Base-by-base conservation (phyloP, 148 eudicot species). In the Arbutus unedo region DNA sequence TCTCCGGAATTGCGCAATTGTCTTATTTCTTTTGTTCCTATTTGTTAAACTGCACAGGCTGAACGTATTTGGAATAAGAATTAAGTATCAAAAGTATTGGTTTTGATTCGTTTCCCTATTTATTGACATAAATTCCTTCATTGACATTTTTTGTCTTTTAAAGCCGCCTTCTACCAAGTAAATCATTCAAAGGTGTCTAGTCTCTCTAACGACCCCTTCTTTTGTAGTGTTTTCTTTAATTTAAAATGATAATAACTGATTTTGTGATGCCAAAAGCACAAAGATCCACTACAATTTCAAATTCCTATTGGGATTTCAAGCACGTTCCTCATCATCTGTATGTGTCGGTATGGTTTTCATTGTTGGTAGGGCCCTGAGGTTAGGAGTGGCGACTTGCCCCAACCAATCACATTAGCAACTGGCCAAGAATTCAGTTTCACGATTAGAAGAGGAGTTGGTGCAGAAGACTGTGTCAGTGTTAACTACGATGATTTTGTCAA, bases 311-410 rank as follows among this genome's bases (percentile, higher is more conserved):
- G 44, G 25, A 31, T 31, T 31, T 31, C 38, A 31, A 31, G 38
- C 38, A 31, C 38, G 44, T 66, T 31, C 31, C 71, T 66, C 71
- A 66, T 66, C 31, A 8, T 66, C 71, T 66, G 43, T 31, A 31
- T 66, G 6, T 66, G 71, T 66, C 31, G 71, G 44, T 31, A 11
- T 31, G 71, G 11, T 53, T 72, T 80, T n/a, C 9, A 44, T 66
- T 38, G 50, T 68, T 88, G 80, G 55, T 88, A 97, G 99, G 99
- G 99, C 80, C 99, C 98, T 48, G 99, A 97, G 88, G 99, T 97
- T 79, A 92, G 99, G 87, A 97, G 99, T 90, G 99, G 99, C 57
- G 99, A 97, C 85, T 91, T 97, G 88, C 98, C 99, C 49, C 97
- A 97, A 81, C 98, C 99, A n/a, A 92, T 97, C 82, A 91, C 55